Evolutionary conservation across 768 basidiomycete genomes (phyloP).

Genomic region (Lactarius akahatsu): DNA sequence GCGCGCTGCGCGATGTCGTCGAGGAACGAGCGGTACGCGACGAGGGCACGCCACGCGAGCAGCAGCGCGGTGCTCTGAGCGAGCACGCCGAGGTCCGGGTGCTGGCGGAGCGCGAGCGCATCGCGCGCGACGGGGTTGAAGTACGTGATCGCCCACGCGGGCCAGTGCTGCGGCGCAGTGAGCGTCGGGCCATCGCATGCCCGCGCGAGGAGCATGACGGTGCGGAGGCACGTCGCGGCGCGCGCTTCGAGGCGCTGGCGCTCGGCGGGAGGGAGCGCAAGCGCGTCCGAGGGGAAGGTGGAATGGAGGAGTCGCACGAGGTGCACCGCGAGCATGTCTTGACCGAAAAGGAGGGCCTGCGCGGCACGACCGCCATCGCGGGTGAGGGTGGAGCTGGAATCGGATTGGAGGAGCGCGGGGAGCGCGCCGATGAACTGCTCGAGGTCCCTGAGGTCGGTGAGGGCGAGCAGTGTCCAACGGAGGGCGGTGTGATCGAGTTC

Average conservation of each 20-base stretch:
- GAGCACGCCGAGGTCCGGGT: background rate
- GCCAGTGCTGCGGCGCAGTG: slow-evolving; percentile 7
- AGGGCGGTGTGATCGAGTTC: slow-evolving; percentile 22
- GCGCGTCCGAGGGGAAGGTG: slow-evolving; percentile 4
- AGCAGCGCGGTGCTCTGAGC: slow-evolving; percentile 10
- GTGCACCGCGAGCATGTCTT: slow-evolving; percentile 17
- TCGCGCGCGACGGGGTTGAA: slow-evolving; percentile 15
- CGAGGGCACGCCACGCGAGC: slow-evolving; percentile 19
- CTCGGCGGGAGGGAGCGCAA: background rate
- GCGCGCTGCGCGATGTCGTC: background rate
- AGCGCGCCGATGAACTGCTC: slow-evolving; percentile 17
- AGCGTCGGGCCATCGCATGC: slow-evolving; percentile 9
- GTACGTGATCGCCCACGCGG: slow-evolving; percentile 10
- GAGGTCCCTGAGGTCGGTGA: slow-evolving; percentile 18
- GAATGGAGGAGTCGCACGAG: slow-evolving; percentile 14
- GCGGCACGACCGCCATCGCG: background rate
- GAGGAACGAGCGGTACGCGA: slow-evolving; percentile 17
- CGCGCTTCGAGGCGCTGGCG: slow-evolving; percentile 13
- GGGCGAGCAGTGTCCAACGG: slow-evolving; percentile 19
- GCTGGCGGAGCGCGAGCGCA: slow-evolving; percentile 4
- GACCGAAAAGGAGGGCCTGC: slow-evolving; percentile 16
- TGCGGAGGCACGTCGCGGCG: slow-evolving; percentile 10
- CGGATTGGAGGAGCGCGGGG: slow-evolving; percentile 14
- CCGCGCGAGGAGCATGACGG: slow-evolving; percentile 10
- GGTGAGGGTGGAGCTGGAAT: background rate